phyloP scores from a whole-genome alignment of 208 protist species.

The Trypanosoma vivax region DNA sequence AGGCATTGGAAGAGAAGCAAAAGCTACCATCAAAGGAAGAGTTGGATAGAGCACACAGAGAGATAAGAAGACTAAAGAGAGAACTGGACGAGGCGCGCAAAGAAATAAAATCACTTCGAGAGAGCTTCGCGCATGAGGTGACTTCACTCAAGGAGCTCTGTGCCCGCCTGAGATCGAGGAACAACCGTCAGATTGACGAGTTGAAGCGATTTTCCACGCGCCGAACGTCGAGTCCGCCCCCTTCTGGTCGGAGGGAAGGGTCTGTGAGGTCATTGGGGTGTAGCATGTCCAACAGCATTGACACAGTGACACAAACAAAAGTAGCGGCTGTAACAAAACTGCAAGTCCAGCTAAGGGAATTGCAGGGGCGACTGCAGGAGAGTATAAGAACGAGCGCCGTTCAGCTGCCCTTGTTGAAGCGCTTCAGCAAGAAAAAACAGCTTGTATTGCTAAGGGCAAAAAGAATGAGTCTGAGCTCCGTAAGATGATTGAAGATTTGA shows the following conservation, averaged over 20 bases:
- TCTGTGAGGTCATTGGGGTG: not conserved
- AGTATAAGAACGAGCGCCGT: not conserved
- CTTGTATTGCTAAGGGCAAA: no score
- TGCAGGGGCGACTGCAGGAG: slow-evolving; percentile 21
- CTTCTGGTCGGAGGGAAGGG: not conserved
- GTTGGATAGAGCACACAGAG: slow-evolving; percentile 20
- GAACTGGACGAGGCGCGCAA: slow-evolving; percentile 14
- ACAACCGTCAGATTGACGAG: slow-evolving; percentile 22
- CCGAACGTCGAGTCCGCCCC: slow-evolving; percentile 6
- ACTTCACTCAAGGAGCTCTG: slow-evolving; percentile 37
- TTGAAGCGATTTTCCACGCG: slow-evolving; percentile 19
- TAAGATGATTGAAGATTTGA: not conserved
- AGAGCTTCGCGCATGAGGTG: slow-evolving; percentile 32
- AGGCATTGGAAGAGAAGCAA: no score
- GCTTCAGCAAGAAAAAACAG: not conserved
- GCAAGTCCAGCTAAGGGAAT: slow-evolving; percentile 4
- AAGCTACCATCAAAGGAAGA: slow-evolving; percentile 17
- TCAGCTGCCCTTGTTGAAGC: not conserved
- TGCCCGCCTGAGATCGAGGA: slow-evolving; percentile 35
- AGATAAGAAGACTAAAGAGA: not conserved
- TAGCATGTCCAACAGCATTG: not conserved
- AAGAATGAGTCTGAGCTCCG: not conserved
- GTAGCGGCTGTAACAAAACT: slow-evolving; percentile 4
- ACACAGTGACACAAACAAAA: not conserved
- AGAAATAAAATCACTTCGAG: slow-evolving; percentile 23